Base-by-base conservation (phyloP, 805 yeast species). In the Metschnikowia lunata region DNA sequence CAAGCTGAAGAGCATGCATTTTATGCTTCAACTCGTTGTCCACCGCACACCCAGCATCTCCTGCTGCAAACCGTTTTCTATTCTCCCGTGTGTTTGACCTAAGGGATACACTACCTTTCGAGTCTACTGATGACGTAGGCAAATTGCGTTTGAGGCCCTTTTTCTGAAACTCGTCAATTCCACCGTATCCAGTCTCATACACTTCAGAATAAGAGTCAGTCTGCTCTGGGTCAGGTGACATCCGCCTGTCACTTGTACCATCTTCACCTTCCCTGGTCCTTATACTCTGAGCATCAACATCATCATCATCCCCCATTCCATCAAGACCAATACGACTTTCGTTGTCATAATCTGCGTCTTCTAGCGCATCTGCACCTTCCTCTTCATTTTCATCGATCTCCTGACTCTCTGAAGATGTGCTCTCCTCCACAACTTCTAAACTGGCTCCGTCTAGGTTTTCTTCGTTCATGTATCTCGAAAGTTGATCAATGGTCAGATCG, bases 81-180 rank as follows among this genome's bases (percentile, higher is more conserved):
- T 42, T 40, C 29, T 37, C 46, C 31, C 39, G 32, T 14, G 28
- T 32, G 14, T 36, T 30, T 6, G 45, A 13, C 27, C 48, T 47
- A 6, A 44, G 44, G 26, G 39, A 34, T 15, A 39, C 27, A 8
- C 45, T 34, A 13, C 28, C 18, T 30, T 37, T 37, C 18, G 42
- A 39, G n/a, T 47, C 48, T 3, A 15, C 46, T 7, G 48, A 45
- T 14, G 43, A 39, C 27, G 46, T 39, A 15, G 43, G 43, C 12
- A 42, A 35, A 13, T 45, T 40, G n/a, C 47, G 43, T 31, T 52
- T 50, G n/a, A 36, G 36, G 13, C 48, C 49, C 13, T 47, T 49
- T n/a, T n/a, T 52, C 56, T 28, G 51, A 49, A 12, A 47, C 13
- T 47, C 55, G 12, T 45, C 49, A 41, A n/a, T 39, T 26, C 29